Conservation (phyloP, 1,284 basidiomycete species). For the Meira miltonrushii region DNA sequence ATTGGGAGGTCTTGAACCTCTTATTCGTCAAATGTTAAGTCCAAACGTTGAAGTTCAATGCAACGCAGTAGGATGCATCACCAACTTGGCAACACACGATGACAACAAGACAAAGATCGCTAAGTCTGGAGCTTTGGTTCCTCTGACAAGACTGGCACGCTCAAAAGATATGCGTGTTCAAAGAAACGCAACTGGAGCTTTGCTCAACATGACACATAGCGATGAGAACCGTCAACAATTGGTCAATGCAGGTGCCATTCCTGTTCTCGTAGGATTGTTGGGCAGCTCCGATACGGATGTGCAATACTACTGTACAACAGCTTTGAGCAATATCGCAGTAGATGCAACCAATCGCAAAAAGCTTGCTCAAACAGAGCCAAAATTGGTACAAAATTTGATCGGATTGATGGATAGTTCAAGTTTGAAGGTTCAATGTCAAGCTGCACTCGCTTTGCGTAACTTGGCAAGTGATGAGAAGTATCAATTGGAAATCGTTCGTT, state of each 20-base stretch:
- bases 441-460: constrained; percentile 91
- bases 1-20: constrained; percentile 91
- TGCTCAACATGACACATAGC: constrained; percentile 95
- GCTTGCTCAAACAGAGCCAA: constrained; percentile 87
- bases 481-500: constrained; percentile 96
- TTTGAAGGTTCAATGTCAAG: constrained; percentile 98
- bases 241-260: constrained; percentile 96
- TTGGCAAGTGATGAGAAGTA: constrained; percentile 99
- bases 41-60: constrained; percentile 99
- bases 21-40: constrained; percentile 98
- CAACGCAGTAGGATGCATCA: constrained; percentile 99
- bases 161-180: constrained; percentile 99
- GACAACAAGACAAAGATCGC: constrained; percentile 99
- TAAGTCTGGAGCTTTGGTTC: constrained; percentile 94
- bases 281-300: constrained; percentile 98
- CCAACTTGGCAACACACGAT: constrained; percentile 96
- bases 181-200: constrained; percentile 92
- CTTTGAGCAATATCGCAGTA: constrained; percentile 88
- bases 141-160: constrained; percentile 87
- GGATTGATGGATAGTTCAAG: constrained; percentile 95
- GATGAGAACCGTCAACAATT: constrained; percentile 98
- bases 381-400: constrained; percentile 88
- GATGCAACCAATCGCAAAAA: constrained; percentile 75
- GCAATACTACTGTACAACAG: constrained; percentile 99
- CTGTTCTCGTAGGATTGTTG: constrained; percentile 87